Evolutionary conservation across 1,284 basidiomycete species (phyloP), one percentile per base, ranked within the genome.

Genomic region (Moniliella sp.): DNA sequence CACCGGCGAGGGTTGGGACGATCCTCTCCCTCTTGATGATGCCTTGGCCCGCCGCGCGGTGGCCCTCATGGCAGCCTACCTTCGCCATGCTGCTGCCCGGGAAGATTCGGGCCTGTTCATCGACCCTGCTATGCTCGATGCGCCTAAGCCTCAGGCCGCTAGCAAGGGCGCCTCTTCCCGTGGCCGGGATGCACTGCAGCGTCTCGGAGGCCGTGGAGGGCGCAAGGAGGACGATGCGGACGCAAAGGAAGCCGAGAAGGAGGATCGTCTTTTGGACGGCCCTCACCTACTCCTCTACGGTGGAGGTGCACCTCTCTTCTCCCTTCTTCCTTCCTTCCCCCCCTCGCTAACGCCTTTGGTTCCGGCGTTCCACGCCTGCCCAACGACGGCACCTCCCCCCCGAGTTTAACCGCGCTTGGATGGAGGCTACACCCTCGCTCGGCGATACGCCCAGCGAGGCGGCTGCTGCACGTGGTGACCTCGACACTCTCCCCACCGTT

Each of bases 41-140:
- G 69, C 70, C 26, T 76, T 80, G 43, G 82, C 80, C n/a, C 73
- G 73, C 54, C 82, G 84, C 52, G 68, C 83, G 1, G 66, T 88
- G 33, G 75, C 73, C 50, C 75, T 82, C 31, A 54, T 54, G 48
- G 49, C 46, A 2, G 64, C 76, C 27, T 80, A 80, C 59, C 69
- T 84, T 27, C 73, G 78, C 11, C 75, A 82, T 34, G 49, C 43
- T 4, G 46, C 48, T 1, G 47, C 40, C 13, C 34, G 50, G 11
- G 55, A 56, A n/a, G 50, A 56, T n/a, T 31, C 41, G 25, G 27
- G 31, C 2, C 16, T 38, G 13, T n/a, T n/a, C n/a, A n/a, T n/a
- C n/a, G n/a, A n/a, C n/a, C n/a, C n/a, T 11, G 25, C n/a, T n/a
- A n/a, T n/a, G n/a, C n/a, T n/a, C n/a, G n/a, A n/a, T n/a, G n/a